phyloP scores from a whole-genome alignment of 2,329 filamentous ascomycete species.

The Stromatinia cepivora region DNA sequence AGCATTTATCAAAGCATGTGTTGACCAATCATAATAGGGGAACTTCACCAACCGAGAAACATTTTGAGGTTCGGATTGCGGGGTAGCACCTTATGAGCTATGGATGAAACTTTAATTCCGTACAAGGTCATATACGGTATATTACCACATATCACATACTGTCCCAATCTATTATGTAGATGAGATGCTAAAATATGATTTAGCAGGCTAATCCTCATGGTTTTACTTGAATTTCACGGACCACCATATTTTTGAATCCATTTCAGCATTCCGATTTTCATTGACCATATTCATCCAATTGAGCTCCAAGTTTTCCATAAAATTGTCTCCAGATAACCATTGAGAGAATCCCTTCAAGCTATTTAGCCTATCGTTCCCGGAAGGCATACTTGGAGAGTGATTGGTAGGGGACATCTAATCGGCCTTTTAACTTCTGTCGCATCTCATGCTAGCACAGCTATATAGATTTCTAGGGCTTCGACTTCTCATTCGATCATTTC shows the following conservation, averaged over 20 bases:
- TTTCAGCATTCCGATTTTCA: neutral
- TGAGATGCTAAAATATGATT: neutral
- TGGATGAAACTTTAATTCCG: neutral
- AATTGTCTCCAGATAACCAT: neutral
- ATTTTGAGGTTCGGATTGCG: neutral
- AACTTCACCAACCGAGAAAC: neutral
- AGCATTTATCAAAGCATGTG: neutral
- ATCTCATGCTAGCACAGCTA: too few species aligned
- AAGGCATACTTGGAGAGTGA: too few species aligned
- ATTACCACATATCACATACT: neutral
- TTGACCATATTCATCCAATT: neutral
- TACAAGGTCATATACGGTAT: neutral
- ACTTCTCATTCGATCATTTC: neutral
- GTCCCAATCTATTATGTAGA: neutral
- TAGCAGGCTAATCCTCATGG: neutral
- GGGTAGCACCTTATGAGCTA: neutral
- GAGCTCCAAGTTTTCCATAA: neutral
- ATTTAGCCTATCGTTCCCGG: neutral
- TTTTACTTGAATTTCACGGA: neutral
- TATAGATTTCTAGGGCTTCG: too few species aligned
- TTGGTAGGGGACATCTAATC: too few species aligned
- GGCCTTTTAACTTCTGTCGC: too few species aligned
- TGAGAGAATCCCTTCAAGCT: neutral
- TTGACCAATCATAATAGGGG: neutral
- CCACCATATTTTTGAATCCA: neutral